These are phyloP conservation scores for Fusarium humuli DNA, from an alignment of 2,329 filamentous ascomycete species.

Conservation along the genomic window DNA sequence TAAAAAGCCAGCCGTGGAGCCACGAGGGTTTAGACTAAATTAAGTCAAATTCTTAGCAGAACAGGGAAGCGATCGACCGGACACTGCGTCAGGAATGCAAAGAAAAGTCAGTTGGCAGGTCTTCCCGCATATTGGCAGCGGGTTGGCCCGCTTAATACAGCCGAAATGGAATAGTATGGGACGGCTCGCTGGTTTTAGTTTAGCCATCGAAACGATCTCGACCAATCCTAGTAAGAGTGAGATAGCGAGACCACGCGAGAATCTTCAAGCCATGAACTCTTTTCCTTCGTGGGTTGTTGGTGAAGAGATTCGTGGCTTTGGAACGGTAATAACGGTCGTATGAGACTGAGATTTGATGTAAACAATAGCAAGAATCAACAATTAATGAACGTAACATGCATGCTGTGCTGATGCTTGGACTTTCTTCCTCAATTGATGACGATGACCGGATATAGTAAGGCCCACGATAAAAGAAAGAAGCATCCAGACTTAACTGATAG, in stretches of 20 bases:
- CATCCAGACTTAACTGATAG: neutral
- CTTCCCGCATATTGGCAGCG: neutral
- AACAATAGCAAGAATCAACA: neutral
- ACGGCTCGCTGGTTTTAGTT: neutral
- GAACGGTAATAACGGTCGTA: neutral
- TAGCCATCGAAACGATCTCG: neutral
- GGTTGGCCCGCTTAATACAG: slow-evolving; percentile 3
- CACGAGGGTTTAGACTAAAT: neutral
- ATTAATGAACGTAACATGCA: fast-evolving
- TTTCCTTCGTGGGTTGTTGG: fast-evolving
- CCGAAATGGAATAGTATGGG: neutral
- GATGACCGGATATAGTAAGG: neutral
- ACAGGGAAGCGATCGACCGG: slow-evolving; percentile 10
- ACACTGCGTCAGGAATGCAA: slow-evolving; percentile 4
- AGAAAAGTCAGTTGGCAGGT: neutral
- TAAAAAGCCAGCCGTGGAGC: neutral
- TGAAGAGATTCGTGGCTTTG: neutral
- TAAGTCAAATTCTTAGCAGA: neutral
- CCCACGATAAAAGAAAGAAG: fast-evolving
- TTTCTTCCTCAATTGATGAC: neutral
- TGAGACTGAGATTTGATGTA: neutral
- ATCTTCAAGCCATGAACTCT: neutral
- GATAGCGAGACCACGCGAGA: no score
- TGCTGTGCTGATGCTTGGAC: neutral
- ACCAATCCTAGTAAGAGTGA: neutral